A percentile compares a stretch with the other conserved stretches of the same genome.
phyloP scores from a whole-genome alignment of 176 grass and related monocot genomes.

The Pharus latifolius region DNA sequence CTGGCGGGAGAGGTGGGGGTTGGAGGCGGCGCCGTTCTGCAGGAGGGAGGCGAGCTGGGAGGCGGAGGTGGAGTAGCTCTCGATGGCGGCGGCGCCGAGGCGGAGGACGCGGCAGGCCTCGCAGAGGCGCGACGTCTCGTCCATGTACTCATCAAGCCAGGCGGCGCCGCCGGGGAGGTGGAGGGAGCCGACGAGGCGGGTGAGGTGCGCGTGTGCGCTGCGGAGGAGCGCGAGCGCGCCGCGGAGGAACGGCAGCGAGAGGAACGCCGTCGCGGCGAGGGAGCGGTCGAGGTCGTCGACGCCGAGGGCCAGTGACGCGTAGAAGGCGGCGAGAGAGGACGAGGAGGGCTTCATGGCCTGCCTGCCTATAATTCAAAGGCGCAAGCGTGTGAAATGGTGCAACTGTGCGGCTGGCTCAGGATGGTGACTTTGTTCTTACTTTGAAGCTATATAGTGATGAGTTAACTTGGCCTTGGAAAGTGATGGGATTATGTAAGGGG shows the following conservation, averaged over 20 bases:
- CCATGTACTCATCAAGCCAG: slow-evolving; percentile 97
- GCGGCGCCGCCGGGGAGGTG: slow-evolving; percentile 66
- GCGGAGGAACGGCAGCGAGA: slow-evolving; percentile 55
- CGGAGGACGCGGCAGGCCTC: slow-evolving; percentile 64
- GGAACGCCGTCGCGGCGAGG: slow-evolving; percentile 28
- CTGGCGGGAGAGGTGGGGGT: slow-evolving; percentile 37
- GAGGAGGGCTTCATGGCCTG: slow-evolving; percentile 66
- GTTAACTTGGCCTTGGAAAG: background rate
- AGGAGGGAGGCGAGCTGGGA: slow-evolving; percentile 46
- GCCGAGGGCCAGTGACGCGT: slow-evolving; percentile 51
- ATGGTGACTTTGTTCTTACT: slow-evolving; percentile 20
- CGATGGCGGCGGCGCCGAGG: slow-evolving; percentile 54
- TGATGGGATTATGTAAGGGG: background rate
- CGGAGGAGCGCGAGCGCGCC: slow-evolving; percentile 52
- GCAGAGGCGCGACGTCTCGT: slow-evolving; percentile 83
- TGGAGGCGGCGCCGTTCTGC: slow-evolving; percentile 14
- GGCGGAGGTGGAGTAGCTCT: slow-evolving; percentile 42
- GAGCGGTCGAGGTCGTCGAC: slow-evolving; percentile 66
- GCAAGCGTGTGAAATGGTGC: background rate
- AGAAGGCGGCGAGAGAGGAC: slow-evolving; percentile 63
- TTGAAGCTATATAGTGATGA: background rate
- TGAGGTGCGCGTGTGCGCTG: slow-evolving; percentile 49
- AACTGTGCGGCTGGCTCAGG: background rate
- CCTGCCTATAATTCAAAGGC: too few species aligned
- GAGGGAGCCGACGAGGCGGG: slow-evolving; percentile 55